Evolutionary conservation across 2,329 filamentous ascomycete species (phyloP), one percentile per base, ranked within the genome.

Genomic region (Arthroderma uncinatum): DNA sequence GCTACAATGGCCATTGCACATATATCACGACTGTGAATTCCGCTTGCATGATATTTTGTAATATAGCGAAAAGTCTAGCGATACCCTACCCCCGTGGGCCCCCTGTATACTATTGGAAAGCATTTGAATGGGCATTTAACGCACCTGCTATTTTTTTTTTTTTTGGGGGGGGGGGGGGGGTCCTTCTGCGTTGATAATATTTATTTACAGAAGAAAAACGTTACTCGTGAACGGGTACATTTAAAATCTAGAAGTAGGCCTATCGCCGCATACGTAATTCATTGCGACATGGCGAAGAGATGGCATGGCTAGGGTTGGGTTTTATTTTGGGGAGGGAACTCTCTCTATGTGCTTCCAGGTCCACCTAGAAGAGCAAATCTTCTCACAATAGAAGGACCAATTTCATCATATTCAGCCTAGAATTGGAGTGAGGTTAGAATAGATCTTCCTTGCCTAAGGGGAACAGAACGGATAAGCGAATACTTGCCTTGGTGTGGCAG

Each of bases 301-400:
- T 33, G 25, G 9, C 34, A 50, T n/a, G n/a, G 25, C 19, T 10
- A 16, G n/a, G 28, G 14, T 14, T 10, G 14, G 21, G 19, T 19
- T 25, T 47, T 28, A 4, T 12, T 28, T 47, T 47, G n/a, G 25
- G 7, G 47, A 33, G 28, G 12, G 8, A 9, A 2, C 2, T 10
- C 8, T 25, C 19, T 55, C 33, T 73, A 77, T 50, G 73, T 71
- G 65, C 74, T 76, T 60, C 91, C 92, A 9, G 93, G 93, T 21
- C 92, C 93, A 70, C 93, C 93, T 62, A 97, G 78, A 62, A 97
- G 79, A 62, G 91, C 92, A 73, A 97, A 97, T 76, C 92, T 85
- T 73, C 92, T 83, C 60, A 96, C 92, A 73, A 96, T 96, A 71
- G 89, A 91, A 14, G 92, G 92, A 16, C 93, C 92, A 70, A 95